Base-by-base conservation (phyloP, 116 monocot genomes). In the Trichopus zeylanicus region DNA sequence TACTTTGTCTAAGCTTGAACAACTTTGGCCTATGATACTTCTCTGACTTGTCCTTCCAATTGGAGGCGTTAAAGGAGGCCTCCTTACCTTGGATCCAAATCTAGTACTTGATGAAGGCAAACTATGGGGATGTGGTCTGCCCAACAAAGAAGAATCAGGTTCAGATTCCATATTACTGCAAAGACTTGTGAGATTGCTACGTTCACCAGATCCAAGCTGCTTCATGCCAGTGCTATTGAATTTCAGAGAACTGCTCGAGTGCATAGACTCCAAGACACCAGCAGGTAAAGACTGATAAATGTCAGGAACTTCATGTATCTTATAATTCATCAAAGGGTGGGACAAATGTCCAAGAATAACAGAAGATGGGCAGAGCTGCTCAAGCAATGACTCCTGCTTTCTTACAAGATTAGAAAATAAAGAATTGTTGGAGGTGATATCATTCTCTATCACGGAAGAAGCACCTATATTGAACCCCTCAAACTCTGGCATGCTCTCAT, bases 31-130 rank as follows among this genome's bases (percentile, higher is more conserved):
- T 24, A 71, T 67, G 23, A 65, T 24, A 21, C 59, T 57, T 42
- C 48, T 68, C 49, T 71, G 69, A 29, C 32, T 38, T 52, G 64
- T 48, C 48, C 85, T 92, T 29, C 72, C 54, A 46, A 74, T 53
- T 34, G 76, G 81, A 62, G 84, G 88, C 2, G 85, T 86, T 55
- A 71, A 74, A 71, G 78, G 67, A 63, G 60, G 67, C 25, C 73
- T 65, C 57, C 38, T 63, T 25, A 33, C 8, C 64, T 51, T 55
- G 39, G 19, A 42, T 10, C 46, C 48, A 65, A 35, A 49, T 48
- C 57, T 68, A 39, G 25, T 53, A 32, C 53, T 69, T 31, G 63
- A 67, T 31, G 61, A 69, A 46, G 71, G 64, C 37, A 67, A 15
- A 28, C 56, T 57, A 7, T 62, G 39, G 46, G 59, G 73, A 67